Evolutionary conservation across 768 basidiomycete species (phyloP).

Genomic region (Tulasnella sp.): DNA sequence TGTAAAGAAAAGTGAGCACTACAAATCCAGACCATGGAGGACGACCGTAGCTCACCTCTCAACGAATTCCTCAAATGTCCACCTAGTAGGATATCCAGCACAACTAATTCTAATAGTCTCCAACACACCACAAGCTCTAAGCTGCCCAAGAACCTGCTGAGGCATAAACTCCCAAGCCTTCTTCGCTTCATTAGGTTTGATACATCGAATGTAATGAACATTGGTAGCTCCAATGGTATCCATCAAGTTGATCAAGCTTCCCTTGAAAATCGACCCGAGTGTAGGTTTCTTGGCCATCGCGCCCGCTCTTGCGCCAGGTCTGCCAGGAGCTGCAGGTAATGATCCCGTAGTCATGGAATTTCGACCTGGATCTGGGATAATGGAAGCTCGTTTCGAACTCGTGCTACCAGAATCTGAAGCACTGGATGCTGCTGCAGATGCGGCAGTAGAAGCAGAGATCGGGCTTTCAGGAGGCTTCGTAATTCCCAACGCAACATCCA

Average conservation of each 20-base stretch:
- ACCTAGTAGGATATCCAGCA: constrained; percentile 94
- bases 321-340: constrained; percentile 30
- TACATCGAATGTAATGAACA: constrained; percentile 98
- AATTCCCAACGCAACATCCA: constrained; percentile 61
- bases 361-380: constrained; percentile 81
- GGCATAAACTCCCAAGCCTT: constrained; percentile 94
- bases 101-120: constrained; percentile 98
- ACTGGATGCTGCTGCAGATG: constrained; percentile 63
- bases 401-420: constrained; percentile 67
- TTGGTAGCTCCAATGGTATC: constrained; percentile 95
- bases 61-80: constrained; percentile 98
- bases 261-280: constrained; percentile 96
- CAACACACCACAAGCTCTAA: constrained; percentile 95
- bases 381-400: constrained; percentile 64
- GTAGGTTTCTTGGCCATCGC: constrained; percentile 81
- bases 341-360: constrained; percentile 27
- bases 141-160: constrained; percentile 86
- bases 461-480: constrained; percentile 34
- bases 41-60: constrained; percentile 53
- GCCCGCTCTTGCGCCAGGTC: constrained; percentile 43
- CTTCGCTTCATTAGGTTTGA: constrained; percentile 97
- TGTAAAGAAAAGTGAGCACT: background rate
- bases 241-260: constrained; percentile 86
- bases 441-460: constrained; percentile 39
- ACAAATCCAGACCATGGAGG: background rate